Percentiles rank a stretch among this genome's conserved stretches.
Evolutionary conservation across 1,139 yeast species (phyloP).

Genomic region (Magnusiomyces ingens): DNA sequence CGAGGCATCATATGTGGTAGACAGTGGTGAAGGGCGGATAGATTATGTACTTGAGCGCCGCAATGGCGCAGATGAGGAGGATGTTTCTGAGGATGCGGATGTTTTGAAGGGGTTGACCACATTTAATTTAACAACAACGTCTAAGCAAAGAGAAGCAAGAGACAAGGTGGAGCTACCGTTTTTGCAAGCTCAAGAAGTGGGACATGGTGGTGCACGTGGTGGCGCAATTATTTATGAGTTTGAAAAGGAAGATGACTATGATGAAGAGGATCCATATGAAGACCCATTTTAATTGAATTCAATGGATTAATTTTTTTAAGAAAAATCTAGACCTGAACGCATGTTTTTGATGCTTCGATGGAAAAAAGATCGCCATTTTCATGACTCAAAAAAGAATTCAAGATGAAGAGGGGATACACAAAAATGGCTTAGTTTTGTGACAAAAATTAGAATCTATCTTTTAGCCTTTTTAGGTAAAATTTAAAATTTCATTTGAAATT

Average conservation of each 20-base stretch:
- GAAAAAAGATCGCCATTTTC: no score
- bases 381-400: no score
- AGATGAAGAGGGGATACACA: no score
- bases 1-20: constrained; percentile 47
- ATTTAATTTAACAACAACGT: constrained; percentile 70
- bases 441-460: no score
- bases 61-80: constrained; percentile 29
- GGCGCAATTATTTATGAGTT: constrained; percentile 88
- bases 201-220: constrained; percentile 53
- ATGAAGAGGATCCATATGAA: constrained; percentile 95
- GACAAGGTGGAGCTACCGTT: constrained; percentile 86
- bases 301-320: no score
- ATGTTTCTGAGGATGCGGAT: constrained; percentile 28
- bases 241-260: constrained; percentile 80
- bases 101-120: constrained; percentile 72
- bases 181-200: constrained; percentile 77
- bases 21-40: constrained; percentile 46
- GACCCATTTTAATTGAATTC: constrained; percentile 62
- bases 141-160: constrained; percentile 66
- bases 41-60: constrained; percentile 33
- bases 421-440: no score
- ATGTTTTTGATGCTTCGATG: no score
- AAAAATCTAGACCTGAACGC: no score
- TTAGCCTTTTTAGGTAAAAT: no score
- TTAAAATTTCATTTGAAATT: no score